Percentiles rank a stretch among this genome's conserved stretches.
These are phyloP conservation scores for Quillaja saponaria DNA, from an alignment of 306 rosid genomes.

Conservation along the genomic window DNA sequence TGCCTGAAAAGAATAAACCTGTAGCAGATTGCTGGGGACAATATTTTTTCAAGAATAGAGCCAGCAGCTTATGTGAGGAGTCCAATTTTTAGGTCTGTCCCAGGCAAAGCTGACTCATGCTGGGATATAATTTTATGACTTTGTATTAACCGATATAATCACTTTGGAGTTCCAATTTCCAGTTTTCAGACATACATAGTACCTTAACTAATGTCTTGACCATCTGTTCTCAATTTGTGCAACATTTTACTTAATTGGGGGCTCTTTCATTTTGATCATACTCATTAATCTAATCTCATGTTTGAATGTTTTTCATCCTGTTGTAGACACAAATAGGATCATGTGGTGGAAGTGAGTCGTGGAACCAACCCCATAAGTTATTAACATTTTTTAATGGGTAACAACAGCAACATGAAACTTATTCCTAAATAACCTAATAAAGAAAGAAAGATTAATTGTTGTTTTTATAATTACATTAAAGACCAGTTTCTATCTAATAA, in stretches of 20 bases:
- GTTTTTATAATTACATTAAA: no score
- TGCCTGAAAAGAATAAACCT: slow-evolving; percentile 32
- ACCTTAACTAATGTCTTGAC: slow-evolving; percentile 27
- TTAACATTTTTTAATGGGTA: no score
- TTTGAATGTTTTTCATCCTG: not conserved
- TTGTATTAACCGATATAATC: slow-evolving; percentile 33
- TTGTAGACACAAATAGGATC: not conserved
- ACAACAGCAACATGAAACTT: no score
- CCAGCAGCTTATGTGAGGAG: slow-evolving; percentile 21
- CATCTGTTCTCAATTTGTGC: slow-evolving; percentile 30
- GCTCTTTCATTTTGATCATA: slow-evolving; percentile 4
- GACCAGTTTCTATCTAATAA: no score
- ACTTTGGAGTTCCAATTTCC: slow-evolving; percentile 38
- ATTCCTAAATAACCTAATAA: no score
- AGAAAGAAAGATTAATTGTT: no score
- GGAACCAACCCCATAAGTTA: no score
- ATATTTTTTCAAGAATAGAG: slow-evolving; percentile 17
- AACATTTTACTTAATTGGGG: slow-evolving; percentile 26
- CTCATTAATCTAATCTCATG: slow-evolving; percentile 6
- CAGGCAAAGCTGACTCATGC: slow-evolving; percentile 27
- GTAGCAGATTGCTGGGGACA: slow-evolving; percentile 14
- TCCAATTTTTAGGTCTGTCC: slow-evolving; percentile 15
- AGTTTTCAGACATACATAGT: slow-evolving; percentile 34
- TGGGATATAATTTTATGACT: slow-evolving; percentile 26
- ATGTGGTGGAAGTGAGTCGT: no score